phyloP scores from a whole-genome alignment of 768 basidiomycete species.

The Lentinula aciculospora region DNA sequence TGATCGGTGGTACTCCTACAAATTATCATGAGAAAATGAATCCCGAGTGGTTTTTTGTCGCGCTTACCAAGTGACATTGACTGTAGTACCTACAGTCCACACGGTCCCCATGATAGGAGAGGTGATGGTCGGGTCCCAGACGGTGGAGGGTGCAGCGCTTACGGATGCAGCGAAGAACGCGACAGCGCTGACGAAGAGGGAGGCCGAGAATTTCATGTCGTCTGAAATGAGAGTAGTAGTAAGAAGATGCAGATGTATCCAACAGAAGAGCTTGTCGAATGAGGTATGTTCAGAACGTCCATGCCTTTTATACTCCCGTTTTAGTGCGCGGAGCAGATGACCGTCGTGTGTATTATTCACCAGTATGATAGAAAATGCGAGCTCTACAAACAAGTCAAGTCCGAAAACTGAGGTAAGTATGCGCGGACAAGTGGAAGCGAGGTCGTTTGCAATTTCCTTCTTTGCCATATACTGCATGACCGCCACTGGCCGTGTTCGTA shows the following conservation, averaged over 20 bases:
- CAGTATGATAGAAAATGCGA: too few relatives aligned
- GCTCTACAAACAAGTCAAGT: too few relatives aligned
- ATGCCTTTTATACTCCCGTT: not conserved
- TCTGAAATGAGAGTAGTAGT: not conserved
- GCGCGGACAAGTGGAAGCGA: too few relatives aligned
- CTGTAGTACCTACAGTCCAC: not conserved
- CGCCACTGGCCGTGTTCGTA: too few relatives aligned
- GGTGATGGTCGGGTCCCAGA: slow-evolving; percentile 7
- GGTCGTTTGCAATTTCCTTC: too few relatives aligned
- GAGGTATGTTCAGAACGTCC: not conserved
- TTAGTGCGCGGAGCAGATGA: not conserved
- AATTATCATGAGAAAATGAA: not conserved
- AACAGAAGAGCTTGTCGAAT: not conserved
- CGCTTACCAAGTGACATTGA: slow-evolving; percentile 16
- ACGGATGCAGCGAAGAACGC: not conserved
- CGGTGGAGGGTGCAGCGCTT: not conserved
- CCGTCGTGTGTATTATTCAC: not conserved
- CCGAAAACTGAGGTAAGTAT: too few relatives aligned
- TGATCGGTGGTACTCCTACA: slow-evolving; percentile 33
- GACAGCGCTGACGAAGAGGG: not conserved
- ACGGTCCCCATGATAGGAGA: slow-evolving; percentile 5
- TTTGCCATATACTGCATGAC: too few relatives aligned
- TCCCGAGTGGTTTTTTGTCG: not conserved
- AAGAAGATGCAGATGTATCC: not conserved
- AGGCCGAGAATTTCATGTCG: not conserved